Evolutionary conservation across 345 rosid genomes (phyloP).

Genomic region (Populus tremula): DNA sequence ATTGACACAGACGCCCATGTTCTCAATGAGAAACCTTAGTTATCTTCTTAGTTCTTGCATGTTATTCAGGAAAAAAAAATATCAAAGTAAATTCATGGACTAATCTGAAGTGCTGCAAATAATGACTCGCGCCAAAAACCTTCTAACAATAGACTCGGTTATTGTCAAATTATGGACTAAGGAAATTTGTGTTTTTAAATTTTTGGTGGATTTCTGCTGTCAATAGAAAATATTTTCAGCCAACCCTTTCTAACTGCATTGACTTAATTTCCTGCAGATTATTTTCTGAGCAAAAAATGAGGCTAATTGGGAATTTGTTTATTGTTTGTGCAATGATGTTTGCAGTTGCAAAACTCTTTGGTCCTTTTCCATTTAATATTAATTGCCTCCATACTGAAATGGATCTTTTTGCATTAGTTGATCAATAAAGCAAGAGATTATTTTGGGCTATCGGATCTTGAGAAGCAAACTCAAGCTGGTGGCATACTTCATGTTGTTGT

Average conservation of each 20-base stretch:
- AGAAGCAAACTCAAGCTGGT: conserved; percentile 46
- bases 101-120: not conserved
- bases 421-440: conserved; percentile 62
- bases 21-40: not conserved
- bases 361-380: not conserved
- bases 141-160: not conserved
- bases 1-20: not conserved
- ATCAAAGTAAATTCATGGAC: not conserved
- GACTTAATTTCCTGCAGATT: not conserved
- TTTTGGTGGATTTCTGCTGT: not conserved
- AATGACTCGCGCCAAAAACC: not conserved
- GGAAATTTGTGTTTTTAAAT: not conserved
- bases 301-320: not conserved
- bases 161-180: too few relatives aligned
- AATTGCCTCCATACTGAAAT: not conserved
- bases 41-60: not conserved
- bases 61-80: too few relatives aligned
- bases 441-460: conserved; percentile 67
- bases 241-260: not conserved
- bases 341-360: not conserved
- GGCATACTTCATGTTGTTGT: conserved; percentile 55
- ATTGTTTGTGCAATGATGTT: not conserved
- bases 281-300: not conserved
- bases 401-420: conserved; percentile 41
- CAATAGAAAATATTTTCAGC: not conserved